Evolutionary conservation across 805 yeast genomes (phyloP).

Genomic region (Zygotorulaspora sp.): DNA sequence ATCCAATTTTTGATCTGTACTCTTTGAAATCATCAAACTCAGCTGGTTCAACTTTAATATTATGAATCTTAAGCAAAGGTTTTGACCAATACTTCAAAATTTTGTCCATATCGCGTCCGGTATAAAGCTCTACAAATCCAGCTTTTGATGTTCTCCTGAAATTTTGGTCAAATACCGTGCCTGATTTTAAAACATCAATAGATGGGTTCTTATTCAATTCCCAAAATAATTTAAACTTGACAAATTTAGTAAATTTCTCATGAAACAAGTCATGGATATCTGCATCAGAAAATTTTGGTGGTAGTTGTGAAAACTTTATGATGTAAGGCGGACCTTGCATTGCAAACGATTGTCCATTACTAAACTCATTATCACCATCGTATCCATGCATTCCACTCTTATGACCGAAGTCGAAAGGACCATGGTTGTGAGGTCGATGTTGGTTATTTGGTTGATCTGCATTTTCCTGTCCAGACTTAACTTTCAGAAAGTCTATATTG

Average conservation of each 20-base stretch:
- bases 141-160: conserved; percentile 49
- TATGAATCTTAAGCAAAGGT: conserved; percentile 37
- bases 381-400: conserved; percentile 3
- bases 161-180: conserved; percentile 52
- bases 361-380: conserved; percentile 5
- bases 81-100: conserved; percentile 29
- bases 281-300: conserved; percentile 48
- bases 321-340: conserved; percentile 54
- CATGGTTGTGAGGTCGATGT: conserved; percentile 14
- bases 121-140: conserved; percentile 45
- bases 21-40: conserved; percentile 39
- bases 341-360: conserved; percentile 4
- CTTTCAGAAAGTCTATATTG: conserved; percentile 29
- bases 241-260: conserved; percentile 55
- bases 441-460: conserved; percentile 4
- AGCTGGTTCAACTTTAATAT: conserved; percentile 36
- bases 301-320: conserved; percentile 57
- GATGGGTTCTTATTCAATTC: conserved; percentile 59
- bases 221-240: conserved; percentile 58
- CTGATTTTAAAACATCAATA: conserved; percentile 52
- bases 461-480: conserved; percentile 11
- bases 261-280: conserved; percentile 54
- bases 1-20: conserved; percentile 29
- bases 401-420: conserved; percentile 2
- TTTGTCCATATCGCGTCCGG: conserved; percentile 38